These are phyloP conservation scores for Venturia effusa DNA, from an alignment of 2,329 filamentous ascomycete species.

Conservation along the genomic window DNA sequence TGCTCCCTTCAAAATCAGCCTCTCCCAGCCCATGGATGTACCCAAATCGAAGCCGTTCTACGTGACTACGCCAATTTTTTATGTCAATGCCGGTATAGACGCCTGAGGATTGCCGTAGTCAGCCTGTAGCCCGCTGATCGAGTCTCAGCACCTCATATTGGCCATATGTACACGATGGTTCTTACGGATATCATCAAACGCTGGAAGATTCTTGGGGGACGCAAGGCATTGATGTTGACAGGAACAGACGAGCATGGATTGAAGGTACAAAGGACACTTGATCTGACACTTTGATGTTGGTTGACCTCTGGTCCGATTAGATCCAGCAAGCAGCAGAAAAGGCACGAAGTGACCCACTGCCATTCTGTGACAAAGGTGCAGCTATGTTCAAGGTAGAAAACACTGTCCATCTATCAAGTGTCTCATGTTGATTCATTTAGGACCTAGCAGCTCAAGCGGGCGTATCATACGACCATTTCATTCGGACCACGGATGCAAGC, in stretches of 20 bases:
- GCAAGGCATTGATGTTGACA: slow-evolving; percentile 65
- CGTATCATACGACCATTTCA: slow-evolving; percentile 74
- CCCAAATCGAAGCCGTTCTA: slow-evolving; percentile 69
- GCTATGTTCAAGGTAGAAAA: slow-evolving; percentile 56
- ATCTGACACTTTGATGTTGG: too few species aligned
- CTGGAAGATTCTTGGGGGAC: slow-evolving; percentile 70
- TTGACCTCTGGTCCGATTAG: neutral
- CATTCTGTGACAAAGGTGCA: slow-evolving; percentile 81
- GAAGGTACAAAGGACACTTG: slow-evolving; percentile 52
- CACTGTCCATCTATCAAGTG: neutral
- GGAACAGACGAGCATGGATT: slow-evolving; percentile 97
- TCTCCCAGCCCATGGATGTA: neutral
- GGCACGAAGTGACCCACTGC: slow-evolving; percentile 60
- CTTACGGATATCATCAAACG: slow-evolving; percentile 84
- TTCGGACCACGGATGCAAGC: slow-evolving; percentile 76
- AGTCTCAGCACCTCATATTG: slow-evolving; percentile 71
- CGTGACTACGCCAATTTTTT: slow-evolving; percentile 94
- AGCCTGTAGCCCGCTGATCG: slow-evolving; percentile 2
- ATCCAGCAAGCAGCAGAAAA: slow-evolving; percentile 66
- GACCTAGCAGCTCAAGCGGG: slow-evolving; percentile 58
- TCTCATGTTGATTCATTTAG: slow-evolving; percentile 22
- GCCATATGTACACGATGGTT: slow-evolving; percentile 89
- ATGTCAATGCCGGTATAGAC: slow-evolving; percentile 79
- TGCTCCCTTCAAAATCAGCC: neutral
- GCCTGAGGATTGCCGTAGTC: slow-evolving; percentile 6